Base-by-base conservation (phyloP, 2,329 filamentous ascomycete genomes). In the Sclerotinia sclerotiorum region DNA sequence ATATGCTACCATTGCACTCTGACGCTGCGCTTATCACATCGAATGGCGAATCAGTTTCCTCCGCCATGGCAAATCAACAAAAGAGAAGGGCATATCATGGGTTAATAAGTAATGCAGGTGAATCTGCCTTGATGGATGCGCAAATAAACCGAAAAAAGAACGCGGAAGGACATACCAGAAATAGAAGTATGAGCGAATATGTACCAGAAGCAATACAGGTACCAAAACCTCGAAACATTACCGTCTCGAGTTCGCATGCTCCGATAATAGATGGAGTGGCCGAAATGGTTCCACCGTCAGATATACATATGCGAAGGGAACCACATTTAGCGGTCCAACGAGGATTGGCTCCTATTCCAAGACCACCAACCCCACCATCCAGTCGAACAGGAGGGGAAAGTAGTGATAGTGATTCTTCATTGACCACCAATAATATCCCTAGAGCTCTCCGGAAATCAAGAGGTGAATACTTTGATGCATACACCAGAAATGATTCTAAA, bases 141-240 rank as follows among this genome's bases (percentile, higher is more conserved):
- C 68, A 74, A 66, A 70, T 69, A 15, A 74, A 72, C 42, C 70
- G 72, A 55, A 72, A 76, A 42, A 77, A 76, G 68, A 71, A 71
- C 60, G 70, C 68, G 17, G 73, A 76, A 69, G 73, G 73, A 19
- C 91, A 92, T 78, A 82, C 82, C 17, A 86, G 91, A 69, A 93
- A 95, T 78, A 86, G 94, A 74, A 97, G 94, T 79, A 82, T 95
- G 35, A 97, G 93, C 81, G 94, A 97, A 72, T 97, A 97, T 78
- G 84, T 88, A 0, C 93, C 93, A 2, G 91, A 95, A 66, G 81
- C 86, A 6, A 82, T 90, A 72, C 84, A 88, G 55, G 85, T 90
- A 62, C 84, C 89, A 0, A 91, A 88, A 75, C 80, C 82, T 44
- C 87, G 93, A 55, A 89, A 92, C 71, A 85, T 91, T 67, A 92